Percentiles rank a stretch among this genome's conserved stretches.
Evolutionary conservation across 176 grass and related monocot species (phyloP).

Genomic region (Musa troglodytarum): DNA sequence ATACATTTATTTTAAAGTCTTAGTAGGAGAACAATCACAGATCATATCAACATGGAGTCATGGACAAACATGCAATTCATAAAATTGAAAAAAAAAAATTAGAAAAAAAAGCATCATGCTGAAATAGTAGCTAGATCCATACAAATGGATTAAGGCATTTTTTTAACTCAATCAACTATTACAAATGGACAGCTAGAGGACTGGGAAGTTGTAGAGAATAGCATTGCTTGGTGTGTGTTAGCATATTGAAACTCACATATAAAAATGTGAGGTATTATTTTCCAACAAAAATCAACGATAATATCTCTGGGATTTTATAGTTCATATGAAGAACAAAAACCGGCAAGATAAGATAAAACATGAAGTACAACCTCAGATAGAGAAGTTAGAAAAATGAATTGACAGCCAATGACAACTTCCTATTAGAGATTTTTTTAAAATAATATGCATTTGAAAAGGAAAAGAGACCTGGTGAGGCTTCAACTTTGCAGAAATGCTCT

Average conservation of each 20-base stretch:
- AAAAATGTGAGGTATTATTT: neutral
- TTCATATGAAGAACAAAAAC: neutral
- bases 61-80: too few species aligned
- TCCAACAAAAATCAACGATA: neutral
- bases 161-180: too few species aligned
- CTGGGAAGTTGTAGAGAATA: neutral
- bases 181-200: too few species aligned
- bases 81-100: too few species aligned
- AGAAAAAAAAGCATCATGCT: too few species aligned
- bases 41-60: too few species aligned
- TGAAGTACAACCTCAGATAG: neutral
- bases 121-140: too few species aligned
- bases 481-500: constrained; percentile 83
- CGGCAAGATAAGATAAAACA: neutral
- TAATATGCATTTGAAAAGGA: neutral
- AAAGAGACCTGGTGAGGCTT: constrained; percentile 74
- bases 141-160: too few species aligned
- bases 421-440: neutral
- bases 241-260: neutral
- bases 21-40: too few species aligned
- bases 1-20: too few species aligned
- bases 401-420: neutral
- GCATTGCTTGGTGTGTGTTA: neutral
- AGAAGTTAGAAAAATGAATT: neutral
- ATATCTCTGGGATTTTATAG: neutral